Evolutionary conservation across 208 protist species (phyloP), one percentile per base, ranked within the genome.

Genomic region (Strigomonas culicis): DNA sequence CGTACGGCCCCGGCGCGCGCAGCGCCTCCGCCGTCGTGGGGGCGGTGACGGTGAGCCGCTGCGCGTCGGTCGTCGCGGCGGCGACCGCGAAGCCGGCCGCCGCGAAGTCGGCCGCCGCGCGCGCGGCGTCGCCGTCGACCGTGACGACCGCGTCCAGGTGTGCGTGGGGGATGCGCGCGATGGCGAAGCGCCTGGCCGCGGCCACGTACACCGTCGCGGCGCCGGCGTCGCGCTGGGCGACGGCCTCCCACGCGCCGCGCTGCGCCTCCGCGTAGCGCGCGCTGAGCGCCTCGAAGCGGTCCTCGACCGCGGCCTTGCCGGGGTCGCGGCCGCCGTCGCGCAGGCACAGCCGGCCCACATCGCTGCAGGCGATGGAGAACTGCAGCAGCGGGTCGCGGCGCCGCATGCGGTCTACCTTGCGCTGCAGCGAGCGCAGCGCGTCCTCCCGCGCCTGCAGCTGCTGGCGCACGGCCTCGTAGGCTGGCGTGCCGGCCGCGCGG

Each of bases 321-420:
- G 52, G 22, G 30, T 58, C 52, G 15, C 30, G 30, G n/a, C 11
- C 50, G 15, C 34, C 41, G 1, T 63, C 36, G 3, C 53, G 32
- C 63, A 63, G 15, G 69, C 83, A 90, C 3, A 85, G 64, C 10
- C 86, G 84, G 7, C 63, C 60, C 0, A 94, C 72, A 52, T 92
- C 77, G 57, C 74, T 96, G 70, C 87, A 96, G 8, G 80, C 72
- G 10, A 91, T 73, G 2, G 87, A 96, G 70, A 96, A 96, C 59
- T 92, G 71, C 51, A 91, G 61, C 19, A 93, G 63, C 8, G 90
- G 87, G 65, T 96, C 87, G 17, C 83, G 84, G 6, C 78, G 72
- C 8, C 87, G 82, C 66, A 87, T 72, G 24, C 90, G 85, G 24
- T 93, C 83, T 0, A 96, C 58, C 74, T 94, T 94, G 15, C 90